Evolutionary conservation across 176 grass and related monocot species (phyloP), one percentile per base, ranked within the genome.

Genomic region (Musa schizocarpa): DNA sequence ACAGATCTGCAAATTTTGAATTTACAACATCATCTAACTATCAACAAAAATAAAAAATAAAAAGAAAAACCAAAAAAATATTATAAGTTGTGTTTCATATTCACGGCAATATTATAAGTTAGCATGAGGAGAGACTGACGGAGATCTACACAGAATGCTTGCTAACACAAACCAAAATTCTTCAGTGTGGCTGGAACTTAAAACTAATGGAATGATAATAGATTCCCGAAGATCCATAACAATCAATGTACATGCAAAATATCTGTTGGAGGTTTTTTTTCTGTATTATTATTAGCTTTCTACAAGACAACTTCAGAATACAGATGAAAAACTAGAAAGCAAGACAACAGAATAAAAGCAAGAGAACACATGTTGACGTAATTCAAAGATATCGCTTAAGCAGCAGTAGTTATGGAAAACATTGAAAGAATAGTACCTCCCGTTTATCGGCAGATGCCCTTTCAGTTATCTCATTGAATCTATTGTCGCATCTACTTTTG

Each of bases 401-500:
- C 34, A 50, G 11, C 34, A 51, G n/a, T 19, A 70, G 11, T 51
- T 70, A 49, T 49, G 14, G 43, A 70, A 70, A 70, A 50, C 9
- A 11, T 13, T 25, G 63, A 26, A 72, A 82, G 74, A 23, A 79
- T 64, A 76, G 76, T 99, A 99, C 96, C 96, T 99, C 96, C 0
- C 65, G 78, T 87, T 99, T 99, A 89, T 99, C 96, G 72, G 88
- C 69, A 74, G 85, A 82, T 82, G 93, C 88, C 61, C 80, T 86
- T 85, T 99, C 91, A 61, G 82, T 85, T 55, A 99, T 84, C 88
- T 99, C 96, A 81, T 95, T 99, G 58, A 89, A 20, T 85, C 96
- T 94, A 87, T 92, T 94, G 62, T 99, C 96, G 54, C 96, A 99
- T 84, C 91, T 94, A 88, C 96, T 99, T 81, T 99, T 99, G 91